phyloP scores from a whole-genome alignment of 768 basidiomycete genomes.

The Cystobasidium onofrii region DNA sequence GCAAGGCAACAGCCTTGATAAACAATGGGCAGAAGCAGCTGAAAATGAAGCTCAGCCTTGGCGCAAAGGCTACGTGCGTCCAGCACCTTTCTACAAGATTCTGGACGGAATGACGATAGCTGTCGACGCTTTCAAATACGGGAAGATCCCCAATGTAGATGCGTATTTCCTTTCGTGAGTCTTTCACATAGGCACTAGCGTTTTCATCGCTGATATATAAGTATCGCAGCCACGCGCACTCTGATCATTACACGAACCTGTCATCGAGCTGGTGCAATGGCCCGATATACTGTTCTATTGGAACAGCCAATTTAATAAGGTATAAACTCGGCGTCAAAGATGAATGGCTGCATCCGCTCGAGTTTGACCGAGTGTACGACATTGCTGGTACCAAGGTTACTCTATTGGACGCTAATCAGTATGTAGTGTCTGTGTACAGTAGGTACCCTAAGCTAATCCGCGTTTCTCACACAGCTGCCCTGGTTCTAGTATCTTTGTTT shows the following conservation, averaged over 20 bases:
- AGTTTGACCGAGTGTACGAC: constrained; percentile 65
- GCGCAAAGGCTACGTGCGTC: constrained; percentile 39
- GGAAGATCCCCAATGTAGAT: constrained; percentile 74
- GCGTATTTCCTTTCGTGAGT: constrained; percentile 84
- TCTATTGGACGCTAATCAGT: constrained; percentile 96
- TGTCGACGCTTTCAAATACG: constrained; percentile 94
- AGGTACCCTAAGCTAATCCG: background rate
- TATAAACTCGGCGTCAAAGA: constrained; percentile 83
- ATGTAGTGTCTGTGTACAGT: constrained; percentile 34
- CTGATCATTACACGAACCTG: constrained; percentile 90
- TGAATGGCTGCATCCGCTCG: constrained; percentile 80
- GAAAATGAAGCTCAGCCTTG: constrained; percentile 46
- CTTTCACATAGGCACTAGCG: background rate
- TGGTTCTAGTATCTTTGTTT: constrained; percentile 86
- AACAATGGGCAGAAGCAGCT: constrained; percentile 75
- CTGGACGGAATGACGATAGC: constrained; percentile 95
- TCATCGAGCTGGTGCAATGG: constrained; percentile 80
- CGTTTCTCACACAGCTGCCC: constrained; percentile 51
- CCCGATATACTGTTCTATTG: constrained; percentile 83
- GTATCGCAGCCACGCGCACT: constrained; percentile 75
- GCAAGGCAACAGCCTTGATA: constrained; percentile 71
- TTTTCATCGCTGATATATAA: constrained; percentile 7
- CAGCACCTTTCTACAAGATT: constrained; percentile 80
- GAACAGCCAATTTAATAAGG: constrained; percentile 83
- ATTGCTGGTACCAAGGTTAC: constrained; percentile 82